Evolutionary conservation across 2,329 filamentous ascomycete genomes (phyloP), one percentile per base, ranked within the genome.

Genomic region (Aspergillus sp.): DNA sequence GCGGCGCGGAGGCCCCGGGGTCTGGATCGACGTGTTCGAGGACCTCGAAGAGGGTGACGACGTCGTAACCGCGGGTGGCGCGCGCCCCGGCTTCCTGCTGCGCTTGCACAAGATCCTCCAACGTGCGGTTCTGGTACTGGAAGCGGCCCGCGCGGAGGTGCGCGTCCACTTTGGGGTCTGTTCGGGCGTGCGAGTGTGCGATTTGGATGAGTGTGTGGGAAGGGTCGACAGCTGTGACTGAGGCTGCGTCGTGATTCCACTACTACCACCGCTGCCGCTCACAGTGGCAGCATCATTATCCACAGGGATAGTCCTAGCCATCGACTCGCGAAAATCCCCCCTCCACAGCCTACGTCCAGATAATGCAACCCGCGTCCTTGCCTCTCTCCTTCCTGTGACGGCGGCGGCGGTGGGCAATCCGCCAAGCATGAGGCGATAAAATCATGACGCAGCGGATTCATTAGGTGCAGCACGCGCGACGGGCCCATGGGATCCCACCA

Each of bases 401-500:
- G 19, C 19, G 19, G 19, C 27, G 70, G 60, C 41, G 72, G 69
- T 49, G 71, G 69, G 41, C 77, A 73, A 19, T 79, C 77, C 53
- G 75, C 67, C 41, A 84, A 79, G 63, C 91, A 96, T 52, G 73
- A 71, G 26, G 76, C 76, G 66, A 96, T 93, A 70, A 97, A 97
- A 69, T 89, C 83, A 72, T 97, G 90, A 32, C 93, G 89, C 41
- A 95, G 80, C 1, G 93, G 93, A 71, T 98, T 97, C 91, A 98
- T 97, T 56, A 95, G 83, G 69, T 98, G 93, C 2, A 98, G 81
- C 48, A 96, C 82, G 35, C 91, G 82, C 3, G 89, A 96, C 5
- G 91, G 85, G 44, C 93, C 93, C 63, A 95, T 83, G 1, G 91
- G 87, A 69, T 97, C 90, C 93, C 93, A 98, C 93, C 93, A 98